Evolutionary conservation across 78 protist genomes (phyloP).

Genomic region (Guillardia theta): DNA sequence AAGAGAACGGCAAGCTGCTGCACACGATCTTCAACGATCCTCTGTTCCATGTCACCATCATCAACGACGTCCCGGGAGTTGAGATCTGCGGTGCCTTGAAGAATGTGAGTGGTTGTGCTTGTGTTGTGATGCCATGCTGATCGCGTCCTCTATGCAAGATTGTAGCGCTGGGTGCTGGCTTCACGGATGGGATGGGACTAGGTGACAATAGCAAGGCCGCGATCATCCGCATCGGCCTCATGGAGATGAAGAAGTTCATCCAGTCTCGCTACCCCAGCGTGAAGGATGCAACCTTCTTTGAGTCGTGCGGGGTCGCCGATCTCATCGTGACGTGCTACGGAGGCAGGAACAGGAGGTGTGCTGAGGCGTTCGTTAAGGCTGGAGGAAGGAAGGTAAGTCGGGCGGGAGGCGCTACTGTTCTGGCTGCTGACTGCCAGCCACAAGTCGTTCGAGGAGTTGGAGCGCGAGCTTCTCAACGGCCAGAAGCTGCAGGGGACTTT

Average conservation of each 20-base stretch:
- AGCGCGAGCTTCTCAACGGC: conserved; percentile 67
- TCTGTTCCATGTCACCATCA: conserved; percentile 53
- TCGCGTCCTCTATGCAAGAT: not conserved
- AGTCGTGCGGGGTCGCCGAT: conserved; percentile 78
- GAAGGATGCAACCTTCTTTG: conserved; percentile 47
- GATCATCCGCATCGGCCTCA: conserved; percentile 67
- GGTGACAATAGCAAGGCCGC: conserved; percentile 77
- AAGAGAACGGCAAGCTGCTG: conserved; percentile 26
- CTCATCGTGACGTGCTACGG: conserved; percentile 67
- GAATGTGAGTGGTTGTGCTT: conserved; percentile 40
- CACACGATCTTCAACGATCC: conserved; percentile 42
- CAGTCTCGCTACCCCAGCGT: conserved; percentile 23
- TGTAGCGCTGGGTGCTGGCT: conserved; percentile 77
- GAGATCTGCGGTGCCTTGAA: conserved; percentile 76
- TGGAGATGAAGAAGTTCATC: conserved; percentile 63
- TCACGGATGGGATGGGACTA: conserved; percentile 63
- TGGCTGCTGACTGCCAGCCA: not conserved
- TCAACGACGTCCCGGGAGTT: conserved; percentile 53
- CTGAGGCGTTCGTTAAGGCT: conserved; percentile 61
- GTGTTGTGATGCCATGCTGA: not conserved
- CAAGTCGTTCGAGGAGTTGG: conserved; percentile 55
- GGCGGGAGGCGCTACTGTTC: not conserved
- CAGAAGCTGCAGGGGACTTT: conserved; percentile 75
- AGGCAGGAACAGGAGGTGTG: conserved; percentile 68
- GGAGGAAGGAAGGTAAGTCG: not conserved